Conservation (phyloP, 2,329 filamentous ascomycete species). For the Chrysoporthe austroafricana region DNA sequence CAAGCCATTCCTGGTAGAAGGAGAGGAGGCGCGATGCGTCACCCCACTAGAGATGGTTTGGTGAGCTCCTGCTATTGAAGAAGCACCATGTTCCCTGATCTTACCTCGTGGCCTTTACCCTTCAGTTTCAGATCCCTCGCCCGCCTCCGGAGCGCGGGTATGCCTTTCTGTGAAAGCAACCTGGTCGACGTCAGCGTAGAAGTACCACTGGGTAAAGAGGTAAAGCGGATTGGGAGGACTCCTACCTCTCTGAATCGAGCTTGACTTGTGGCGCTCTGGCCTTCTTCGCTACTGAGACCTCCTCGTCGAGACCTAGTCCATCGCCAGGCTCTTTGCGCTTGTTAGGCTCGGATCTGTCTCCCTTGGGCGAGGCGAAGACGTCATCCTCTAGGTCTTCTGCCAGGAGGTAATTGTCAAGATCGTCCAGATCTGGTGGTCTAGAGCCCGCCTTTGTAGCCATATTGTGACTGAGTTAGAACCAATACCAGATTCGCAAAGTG, state of each 20-base stretch:
- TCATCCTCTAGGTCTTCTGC: conserved; percentile 53
- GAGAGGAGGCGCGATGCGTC: conserved; percentile 82
- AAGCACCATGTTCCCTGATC: conserved; percentile 15
- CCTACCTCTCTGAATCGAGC: conserved; percentile 77
- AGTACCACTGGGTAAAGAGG: not conserved
- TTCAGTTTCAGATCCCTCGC: conserved; percentile 78
- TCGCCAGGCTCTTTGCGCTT: conserved; percentile 53
- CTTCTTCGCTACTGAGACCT: conserved; percentile 80
- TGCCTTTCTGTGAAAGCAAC: conserved; percentile 80
- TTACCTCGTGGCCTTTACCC: conserved; percentile 90
- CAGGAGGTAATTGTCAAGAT: conserved; percentile 77
- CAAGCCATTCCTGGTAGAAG: conserved; percentile 95
- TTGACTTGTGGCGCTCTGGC: conserved; percentile 75
- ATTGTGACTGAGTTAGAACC: not conserved
- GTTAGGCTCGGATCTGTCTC: conserved; percentile 46
- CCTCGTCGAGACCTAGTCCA: conserved; percentile 80
- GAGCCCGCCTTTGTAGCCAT: conserved; percentile 29
- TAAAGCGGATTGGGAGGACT: not conserved
- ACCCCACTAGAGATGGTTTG: conserved; percentile 63
- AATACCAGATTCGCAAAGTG: not conserved
- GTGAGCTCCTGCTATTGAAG: not conserved
- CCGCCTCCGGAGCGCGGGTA: conserved; percentile 77
- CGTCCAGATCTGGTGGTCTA: conserved; percentile 56
- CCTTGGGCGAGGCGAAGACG: conserved; percentile 52
- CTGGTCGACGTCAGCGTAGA: conserved; percentile 47